These are phyloP conservation scores for Dipteronia sinensis DNA, from an alignment of 345 rosid genomes.

Conservation along the genomic window DNA sequence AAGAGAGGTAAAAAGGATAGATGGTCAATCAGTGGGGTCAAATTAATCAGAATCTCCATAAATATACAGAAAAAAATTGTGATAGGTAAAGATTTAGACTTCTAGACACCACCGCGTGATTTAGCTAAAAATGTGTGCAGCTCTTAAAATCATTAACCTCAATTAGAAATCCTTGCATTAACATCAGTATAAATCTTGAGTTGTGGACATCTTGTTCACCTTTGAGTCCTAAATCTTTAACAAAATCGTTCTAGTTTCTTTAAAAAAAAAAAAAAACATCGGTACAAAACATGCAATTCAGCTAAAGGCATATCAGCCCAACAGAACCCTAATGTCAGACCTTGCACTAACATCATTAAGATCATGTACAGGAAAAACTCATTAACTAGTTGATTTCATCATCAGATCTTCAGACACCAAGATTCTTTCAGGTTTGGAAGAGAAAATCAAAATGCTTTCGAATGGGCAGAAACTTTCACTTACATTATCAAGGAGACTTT, in stretches of 20 bases:
- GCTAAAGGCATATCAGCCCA: neutral
- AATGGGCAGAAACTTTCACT: slow-evolving; percentile 13
- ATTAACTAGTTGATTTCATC: neutral
- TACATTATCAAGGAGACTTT: slow-evolving; percentile 61
- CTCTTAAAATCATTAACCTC: neutral
- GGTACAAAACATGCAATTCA: neutral
- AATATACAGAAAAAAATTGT: neutral
- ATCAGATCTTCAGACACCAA: neutral
- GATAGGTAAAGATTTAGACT: neutral
- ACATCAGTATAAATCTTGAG: neutral
- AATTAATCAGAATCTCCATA: neutral
- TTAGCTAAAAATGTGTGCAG: neutral
- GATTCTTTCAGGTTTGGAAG: neutral
- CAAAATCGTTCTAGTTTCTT: no score
- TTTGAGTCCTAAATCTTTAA: no score
- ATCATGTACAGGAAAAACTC: neutral
- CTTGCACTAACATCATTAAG: neutral
- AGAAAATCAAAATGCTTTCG: neutral
- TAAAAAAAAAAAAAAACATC: neutral
- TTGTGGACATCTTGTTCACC: no score
- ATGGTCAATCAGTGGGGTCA: neutral
- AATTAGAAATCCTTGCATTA: neutral
- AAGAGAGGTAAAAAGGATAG: neutral
- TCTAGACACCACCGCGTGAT: neutral
- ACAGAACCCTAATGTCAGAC: neutral